Evolutionary conservation across 768 basidiomycete species (phyloP), one percentile per base, ranked within the genome.

Genomic region (Calocera viscosa): DNA sequence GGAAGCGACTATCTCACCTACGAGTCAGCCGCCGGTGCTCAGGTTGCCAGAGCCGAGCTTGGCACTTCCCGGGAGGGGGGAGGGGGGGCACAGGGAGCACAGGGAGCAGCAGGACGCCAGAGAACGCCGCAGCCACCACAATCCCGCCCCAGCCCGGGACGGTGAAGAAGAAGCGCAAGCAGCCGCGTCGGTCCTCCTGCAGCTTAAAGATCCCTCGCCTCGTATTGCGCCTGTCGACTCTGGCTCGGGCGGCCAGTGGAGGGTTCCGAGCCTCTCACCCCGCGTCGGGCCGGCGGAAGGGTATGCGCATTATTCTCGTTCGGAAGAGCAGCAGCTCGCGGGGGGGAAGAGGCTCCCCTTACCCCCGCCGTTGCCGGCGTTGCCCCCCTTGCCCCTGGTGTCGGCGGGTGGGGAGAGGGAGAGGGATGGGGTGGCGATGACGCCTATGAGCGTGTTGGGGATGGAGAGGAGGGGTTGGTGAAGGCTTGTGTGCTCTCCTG

Each of bases 11-110:
- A 32, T 60, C 53, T 60, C 53, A 5, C 53, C 53, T 30, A 28
- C 53, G 2, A 60, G 53, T 60, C 53, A 60, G 53, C 53, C 53
- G 53, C 53, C 53, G 53, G 53, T 60, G 53, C 30, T 60, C 16
- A 60, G 30, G 53, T 26, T 60, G 53, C 53, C 53, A 2, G 53
- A 60, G 30, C 53, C 53, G 5, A 60, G 53, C 22, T 19, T 60
- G 24, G 26, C 53, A 2, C 53, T 60, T 3, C 24, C 43, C n/a
- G n/a, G n/a, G n/a, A n/a, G n/a, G n/a, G n/a, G n/a, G n/a, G n/a
- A n/a, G n/a, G n/a, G n/a, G n/a, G n/a, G n/a, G n/a, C n/a, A n/a
- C n/a, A n/a, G n/a, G n/a, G n/a, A n/a, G 35, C 35, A 38, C 35
- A 38, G 35, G 35, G 35, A 5, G 35, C 35, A 5, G 35, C 7